phyloP scores from a whole-genome alignment of 768 basidiomycete genomes.

The Suillus subluteus region DNA sequence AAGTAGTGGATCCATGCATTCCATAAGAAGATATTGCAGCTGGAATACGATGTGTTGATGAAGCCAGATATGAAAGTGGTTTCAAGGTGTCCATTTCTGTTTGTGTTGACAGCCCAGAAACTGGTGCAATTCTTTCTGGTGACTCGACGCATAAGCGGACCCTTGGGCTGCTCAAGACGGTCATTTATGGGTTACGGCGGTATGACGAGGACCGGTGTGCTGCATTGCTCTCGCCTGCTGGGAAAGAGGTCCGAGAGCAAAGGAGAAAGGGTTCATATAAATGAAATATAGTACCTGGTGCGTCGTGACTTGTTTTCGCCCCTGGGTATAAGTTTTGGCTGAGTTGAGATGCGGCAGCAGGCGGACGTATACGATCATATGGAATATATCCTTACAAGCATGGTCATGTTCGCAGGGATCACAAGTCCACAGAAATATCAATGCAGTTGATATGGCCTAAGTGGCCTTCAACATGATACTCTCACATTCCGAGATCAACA shows the following conservation, averaged over 20 bases:
- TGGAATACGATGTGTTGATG: slow-evolving; percentile 62
- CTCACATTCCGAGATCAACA: too few relatives aligned
- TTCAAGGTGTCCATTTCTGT: slow-evolving; percentile 31
- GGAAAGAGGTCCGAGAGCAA: too few relatives aligned
- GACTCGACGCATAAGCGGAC: slow-evolving; percentile 42
- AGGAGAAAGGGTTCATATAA: slow-evolving; percentile 41
- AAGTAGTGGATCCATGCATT: slow-evolving; percentile 65
- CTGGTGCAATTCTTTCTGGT: slow-evolving; percentile 78
- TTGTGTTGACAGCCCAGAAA: not conserved
- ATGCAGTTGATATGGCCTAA: too few relatives aligned
- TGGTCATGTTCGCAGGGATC: slow-evolving; percentile 76
- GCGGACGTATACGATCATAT: slow-evolving; percentile 80
- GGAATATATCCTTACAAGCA: slow-evolving; percentile 67
- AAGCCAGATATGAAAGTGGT: slow-evolving; percentile 67
- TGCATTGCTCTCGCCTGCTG: too few relatives aligned
- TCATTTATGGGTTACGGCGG: too few relatives aligned
- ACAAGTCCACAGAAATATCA: slow-evolving; percentile 33
- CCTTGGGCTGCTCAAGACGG: slow-evolving; percentile 37
- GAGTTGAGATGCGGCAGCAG: slow-evolving; percentile 32
- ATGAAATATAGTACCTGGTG: slow-evolving; percentile 65
- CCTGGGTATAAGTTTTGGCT: slow-evolving; percentile 1
- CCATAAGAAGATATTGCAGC: slow-evolving; percentile 61
- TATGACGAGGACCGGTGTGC: too few relatives aligned
- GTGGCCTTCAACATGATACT: too few relatives aligned
- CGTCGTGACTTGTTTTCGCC: slow-evolving; percentile 18